Evolutionary conservation across 2,329 filamentous ascomycete genomes (phyloP), one percentile per base, ranked within the genome.

Genomic region (Trichoderma brevicompactum): DNA sequence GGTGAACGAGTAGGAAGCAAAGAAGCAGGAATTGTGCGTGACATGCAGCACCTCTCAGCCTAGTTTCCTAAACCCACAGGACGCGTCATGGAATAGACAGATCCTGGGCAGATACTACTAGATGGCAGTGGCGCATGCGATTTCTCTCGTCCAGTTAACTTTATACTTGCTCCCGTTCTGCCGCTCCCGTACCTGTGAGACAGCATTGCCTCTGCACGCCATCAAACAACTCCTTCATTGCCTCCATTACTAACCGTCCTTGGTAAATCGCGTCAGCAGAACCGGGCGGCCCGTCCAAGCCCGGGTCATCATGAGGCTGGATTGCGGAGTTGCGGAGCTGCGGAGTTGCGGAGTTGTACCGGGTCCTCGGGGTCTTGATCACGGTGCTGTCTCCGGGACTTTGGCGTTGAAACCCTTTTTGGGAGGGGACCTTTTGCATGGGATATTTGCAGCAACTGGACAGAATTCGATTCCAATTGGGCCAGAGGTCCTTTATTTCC

Each of bases 261-360:
- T 23, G 9, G 44, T 40, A 60, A 32, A 50, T 23, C 9, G 15
- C 19, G 56, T 60, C 56, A 60, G 56, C 56, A 32, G 13, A 12
- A 28, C 55, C 55, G 38, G 59, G 17, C 59, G 17, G 55, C 38
- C 41, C 54, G 15, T 34, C 28, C n/a, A 19, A 38, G 32, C n/a
- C 19, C 13, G 48, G 17, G 7, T 8, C 36, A 23, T 41, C 17
- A 28, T 12, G 48, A 62, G 58, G 58, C 46, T 43, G 23, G 2
- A 15, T 19, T 36, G 54, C 54, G 54, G 52, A 56, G 34, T 67
- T 64, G 72, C 72, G 70, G 71, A 70, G 61, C 69, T 74, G 72
- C 73, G 73, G 73, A 74, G 59, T 73, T 74, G 72, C 64, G 64
- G 64, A 66, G 28, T 63, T 66, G 64, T 12, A 15, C 15, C 38